Evolutionary conservation across 2,329 filamentous ascomycete species (phyloP).

Genomic region (Alternaria brassicae): DNA sequence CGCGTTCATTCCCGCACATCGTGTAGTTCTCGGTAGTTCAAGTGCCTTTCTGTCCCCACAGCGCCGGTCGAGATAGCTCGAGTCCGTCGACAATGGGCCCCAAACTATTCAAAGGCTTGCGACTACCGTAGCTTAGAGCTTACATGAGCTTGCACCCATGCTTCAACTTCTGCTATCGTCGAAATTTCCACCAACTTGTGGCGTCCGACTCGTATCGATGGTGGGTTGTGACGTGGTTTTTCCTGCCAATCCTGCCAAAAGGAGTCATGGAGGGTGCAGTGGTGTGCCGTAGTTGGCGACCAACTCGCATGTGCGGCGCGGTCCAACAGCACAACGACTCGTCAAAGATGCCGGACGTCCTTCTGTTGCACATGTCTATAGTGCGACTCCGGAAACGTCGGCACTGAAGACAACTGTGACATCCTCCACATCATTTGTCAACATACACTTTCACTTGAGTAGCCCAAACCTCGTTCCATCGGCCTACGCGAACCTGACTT

Average conservation of each 20-base stretch:
- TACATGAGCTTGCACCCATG: background rate
- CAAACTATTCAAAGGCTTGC: constrained; percentile 5
- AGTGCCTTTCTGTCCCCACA: background rate
- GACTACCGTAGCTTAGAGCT: background rate
- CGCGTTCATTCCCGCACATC: background rate
- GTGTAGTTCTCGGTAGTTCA: background rate
- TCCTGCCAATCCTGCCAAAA: background rate
- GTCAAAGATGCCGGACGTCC: background rate
- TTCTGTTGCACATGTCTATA: background rate
- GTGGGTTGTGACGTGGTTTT: background rate
- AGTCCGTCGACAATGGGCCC: background rate
- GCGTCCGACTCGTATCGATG: constrained; percentile 1
- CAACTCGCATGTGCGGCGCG: background rate
- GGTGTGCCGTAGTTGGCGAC: background rate
- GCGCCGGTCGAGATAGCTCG: background rate
- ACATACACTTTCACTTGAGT: background rate
- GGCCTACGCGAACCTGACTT: background rate
- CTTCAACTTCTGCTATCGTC: background rate
- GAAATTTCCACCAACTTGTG: background rate
- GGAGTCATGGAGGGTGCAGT: background rate
- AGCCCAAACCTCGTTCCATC: background rate
- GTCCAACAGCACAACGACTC: background rate
- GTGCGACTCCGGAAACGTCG: background rate
- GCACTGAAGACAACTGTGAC: background rate
- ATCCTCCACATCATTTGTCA: background rate